phyloP scores from a whole-genome alignment of 371 early-diverging fungal genomes.

The Circinella umbellata region DNA sequence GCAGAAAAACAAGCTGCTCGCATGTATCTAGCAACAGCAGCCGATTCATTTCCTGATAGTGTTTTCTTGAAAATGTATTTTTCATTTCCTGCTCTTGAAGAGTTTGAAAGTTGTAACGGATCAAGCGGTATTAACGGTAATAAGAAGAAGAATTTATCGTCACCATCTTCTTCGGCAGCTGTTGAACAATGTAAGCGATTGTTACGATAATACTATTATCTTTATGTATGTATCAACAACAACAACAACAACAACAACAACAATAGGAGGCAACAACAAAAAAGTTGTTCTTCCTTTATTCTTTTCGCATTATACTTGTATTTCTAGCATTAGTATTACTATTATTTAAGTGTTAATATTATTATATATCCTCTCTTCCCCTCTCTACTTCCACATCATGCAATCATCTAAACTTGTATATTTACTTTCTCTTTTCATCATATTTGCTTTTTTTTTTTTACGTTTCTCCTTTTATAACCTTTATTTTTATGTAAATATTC shows the following conservation, averaged over 20 bases:
- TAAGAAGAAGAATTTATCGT: background rate
- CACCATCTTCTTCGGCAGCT: background rate
- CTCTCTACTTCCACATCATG: background rate
- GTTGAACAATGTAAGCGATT: background rate
- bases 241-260: background rate
- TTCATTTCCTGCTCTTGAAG: conserved; percentile 8
- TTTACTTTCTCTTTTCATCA: background rate
- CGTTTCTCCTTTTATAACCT: no score
- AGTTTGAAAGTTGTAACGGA: background rate
- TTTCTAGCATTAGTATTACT: no score
- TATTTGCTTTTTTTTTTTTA: background rate
- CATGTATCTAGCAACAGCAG: conserved; percentile 3
- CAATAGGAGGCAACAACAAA: no score
- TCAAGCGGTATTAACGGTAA: background rate
- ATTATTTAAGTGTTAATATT: no score
- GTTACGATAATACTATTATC: background rate
- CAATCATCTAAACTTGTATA: background rate
- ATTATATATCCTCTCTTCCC: background rate
- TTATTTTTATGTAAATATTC: background rate
- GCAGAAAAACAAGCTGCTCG: conserved; percentile 4
- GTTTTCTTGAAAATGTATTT: conserved; percentile 5
- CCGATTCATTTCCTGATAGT: conserved; percentile 3
- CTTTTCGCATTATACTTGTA: conserved; percentile 4
- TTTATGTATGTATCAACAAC: background rate
- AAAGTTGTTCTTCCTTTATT: background rate